phyloP scores from a whole-genome alignment of 2,329 filamentous ascomycete species.

The Neoascochyta sp. region DNA sequence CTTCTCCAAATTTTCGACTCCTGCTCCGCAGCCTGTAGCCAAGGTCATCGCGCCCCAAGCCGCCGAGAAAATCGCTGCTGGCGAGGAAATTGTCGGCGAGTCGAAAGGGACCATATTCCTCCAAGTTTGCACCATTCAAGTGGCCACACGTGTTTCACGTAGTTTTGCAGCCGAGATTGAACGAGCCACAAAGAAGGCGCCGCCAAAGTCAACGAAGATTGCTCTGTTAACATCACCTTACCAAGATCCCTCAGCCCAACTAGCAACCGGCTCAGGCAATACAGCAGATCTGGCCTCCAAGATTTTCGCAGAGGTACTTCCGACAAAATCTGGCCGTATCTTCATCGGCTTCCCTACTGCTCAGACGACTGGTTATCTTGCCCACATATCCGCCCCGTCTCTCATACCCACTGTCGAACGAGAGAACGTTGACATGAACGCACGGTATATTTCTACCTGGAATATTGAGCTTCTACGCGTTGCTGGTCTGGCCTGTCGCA shows the following conservation, averaged over 20 bases:
- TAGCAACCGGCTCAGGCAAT: constrained; percentile 49
- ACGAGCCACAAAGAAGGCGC: constrained; percentile 93
- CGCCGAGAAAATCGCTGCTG: constrained; percentile 12
- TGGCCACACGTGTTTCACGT: constrained; percentile 69
- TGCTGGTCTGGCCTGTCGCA: constrained; percentile 81
- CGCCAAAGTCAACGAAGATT: constrained; percentile 80
- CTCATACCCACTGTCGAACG: constrained; percentile 96
- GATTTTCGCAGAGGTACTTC: constrained; percentile 86
- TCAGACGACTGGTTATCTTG: constrained; percentile 89
- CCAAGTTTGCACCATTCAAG: constrained; percentile 76
- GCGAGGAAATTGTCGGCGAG: constrained; percentile 65
- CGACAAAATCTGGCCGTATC: constrained; percentile 82
- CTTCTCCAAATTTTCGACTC: constrained; percentile 37
- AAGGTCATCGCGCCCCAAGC: constrained; percentile 18
- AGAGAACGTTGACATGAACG: constrained; percentile 95
- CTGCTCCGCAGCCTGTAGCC: constrained; percentile 16
- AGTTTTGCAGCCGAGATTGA: constrained; percentile 82
- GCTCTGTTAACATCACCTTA: constrained; percentile 89
- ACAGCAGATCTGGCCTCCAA: constrained; percentile 61
- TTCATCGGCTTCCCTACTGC: constrained; percentile 98
- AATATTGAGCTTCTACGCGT: constrained; percentile 90
- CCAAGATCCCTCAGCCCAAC: constrained; percentile 69
- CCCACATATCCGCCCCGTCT: constrained; percentile 92
- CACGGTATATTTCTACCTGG: constrained; percentile 90
- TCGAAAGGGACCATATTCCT: constrained; percentile 82